These are phyloP conservation scores for Medicago arabica DNA, from an alignment of 306 rosid genomes.

Conservation along the genomic window DNA sequence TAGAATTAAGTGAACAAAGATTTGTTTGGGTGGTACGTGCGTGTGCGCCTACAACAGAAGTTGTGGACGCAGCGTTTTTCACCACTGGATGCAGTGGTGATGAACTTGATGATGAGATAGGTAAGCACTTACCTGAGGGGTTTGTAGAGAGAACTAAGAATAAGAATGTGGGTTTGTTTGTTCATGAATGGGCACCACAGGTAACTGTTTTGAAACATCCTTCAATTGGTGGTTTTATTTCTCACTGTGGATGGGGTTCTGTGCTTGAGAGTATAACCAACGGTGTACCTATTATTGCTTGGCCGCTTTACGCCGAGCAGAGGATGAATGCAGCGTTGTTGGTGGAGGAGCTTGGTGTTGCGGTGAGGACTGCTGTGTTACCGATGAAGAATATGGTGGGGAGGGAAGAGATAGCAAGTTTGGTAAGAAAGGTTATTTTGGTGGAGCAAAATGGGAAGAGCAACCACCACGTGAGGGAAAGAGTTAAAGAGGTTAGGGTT, in stretches of 20 bases:
- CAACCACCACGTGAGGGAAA: constrained; percentile 12
- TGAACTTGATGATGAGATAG: neutral
- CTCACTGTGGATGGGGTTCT: constrained; percentile 69
- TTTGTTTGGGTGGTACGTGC: constrained; percentile 76
- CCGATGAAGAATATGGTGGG: constrained; percentile 47
- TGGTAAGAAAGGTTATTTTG: constrained; percentile 45
- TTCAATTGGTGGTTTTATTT: constrained; percentile 52
- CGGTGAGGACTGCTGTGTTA: constrained; percentile 23
- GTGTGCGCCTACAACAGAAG: constrained; percentile 44
- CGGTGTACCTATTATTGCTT: constrained; percentile 58
- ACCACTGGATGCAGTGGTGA: neutral
- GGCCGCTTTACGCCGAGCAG: constrained; percentile 74
- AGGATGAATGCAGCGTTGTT: constrained; percentile 56
- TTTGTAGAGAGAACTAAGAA: neutral
- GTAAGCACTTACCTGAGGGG: constrained; percentile 26
- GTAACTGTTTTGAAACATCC: constrained; percentile 46
- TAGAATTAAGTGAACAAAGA: constrained; percentile 63
- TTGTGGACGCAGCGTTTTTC: constrained; percentile 26
- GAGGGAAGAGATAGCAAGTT: constrained; percentile 48
- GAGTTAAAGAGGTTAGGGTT: constrained; percentile 20
- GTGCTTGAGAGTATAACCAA: constrained; percentile 53
- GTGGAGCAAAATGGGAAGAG: constrained; percentile 1
- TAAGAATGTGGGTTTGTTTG: constrained; percentile 30
- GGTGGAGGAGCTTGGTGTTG: constrained; percentile 57
- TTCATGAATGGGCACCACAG: constrained; percentile 58